Evolutionary conservation across 2,329 filamentous ascomycete species (phyloP).

Genomic region (Colletotrichum cereale): DNA sequence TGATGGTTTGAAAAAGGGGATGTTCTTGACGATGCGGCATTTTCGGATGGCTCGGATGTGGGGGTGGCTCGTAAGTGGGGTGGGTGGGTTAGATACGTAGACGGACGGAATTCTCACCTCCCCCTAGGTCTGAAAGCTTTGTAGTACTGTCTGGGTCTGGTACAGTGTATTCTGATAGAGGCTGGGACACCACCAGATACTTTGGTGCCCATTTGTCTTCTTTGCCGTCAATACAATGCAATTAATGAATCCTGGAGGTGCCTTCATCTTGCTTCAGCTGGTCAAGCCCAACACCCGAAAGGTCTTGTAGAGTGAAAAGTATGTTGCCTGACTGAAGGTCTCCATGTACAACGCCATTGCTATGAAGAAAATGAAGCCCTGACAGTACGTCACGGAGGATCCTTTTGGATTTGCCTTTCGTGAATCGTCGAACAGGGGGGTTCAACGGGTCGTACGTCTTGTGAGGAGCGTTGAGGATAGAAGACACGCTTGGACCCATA

Average conservation of each 20-base stretch:
- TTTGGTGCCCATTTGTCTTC: slow-evolving; percentile 18
- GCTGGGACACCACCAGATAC: slow-evolving; percentile 11
- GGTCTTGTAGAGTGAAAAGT: slow-evolving; percentile 17
- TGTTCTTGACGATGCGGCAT: no score
- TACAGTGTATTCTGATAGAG: background rate
- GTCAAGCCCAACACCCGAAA: background rate
- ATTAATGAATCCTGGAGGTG: background rate
- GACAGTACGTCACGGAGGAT: slow-evolving; percentile 16
- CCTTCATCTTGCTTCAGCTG: background rate
- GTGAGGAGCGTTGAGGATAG: slow-evolving; percentile 38
- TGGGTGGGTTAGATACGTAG: no score
- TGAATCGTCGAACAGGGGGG: slow-evolving; percentile 4
- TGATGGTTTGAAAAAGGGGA: no score
- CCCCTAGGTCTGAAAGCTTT: slow-evolving; percentile 27
- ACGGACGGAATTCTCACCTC: slow-evolving; percentile 13
- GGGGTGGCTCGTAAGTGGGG: no score
- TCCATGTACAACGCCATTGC: slow-evolving; percentile 28
- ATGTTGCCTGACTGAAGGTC: slow-evolving; percentile 33
- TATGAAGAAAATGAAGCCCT: slow-evolving; percentile 25
- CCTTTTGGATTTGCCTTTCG: background rate
- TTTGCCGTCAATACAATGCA: slow-evolving; percentile 27
- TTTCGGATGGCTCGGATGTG: no score
- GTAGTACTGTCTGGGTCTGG: background rate
- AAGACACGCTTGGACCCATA: slow-evolving; percentile 47
- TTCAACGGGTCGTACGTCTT: slow-evolving; percentile 23